Evolutionary conservation across 2,329 filamentous ascomycete genomes (phyloP).

Genomic region (Proliferodiscus dingleyae): DNA sequence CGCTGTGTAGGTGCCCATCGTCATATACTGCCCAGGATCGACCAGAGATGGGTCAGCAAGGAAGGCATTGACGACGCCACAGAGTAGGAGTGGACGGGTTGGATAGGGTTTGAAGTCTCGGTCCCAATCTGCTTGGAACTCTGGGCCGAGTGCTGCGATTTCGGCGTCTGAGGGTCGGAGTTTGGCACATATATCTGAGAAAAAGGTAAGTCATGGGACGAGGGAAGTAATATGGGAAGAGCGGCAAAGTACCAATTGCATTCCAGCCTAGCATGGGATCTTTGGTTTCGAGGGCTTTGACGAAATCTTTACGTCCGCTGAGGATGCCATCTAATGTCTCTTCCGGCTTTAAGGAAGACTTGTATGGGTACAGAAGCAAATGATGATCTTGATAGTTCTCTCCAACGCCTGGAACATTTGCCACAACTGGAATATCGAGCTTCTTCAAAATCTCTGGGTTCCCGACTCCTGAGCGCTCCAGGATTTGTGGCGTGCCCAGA

Average conservation of each 20-base stretch:
- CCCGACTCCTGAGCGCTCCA: constrained; percentile 61
- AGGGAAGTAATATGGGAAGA: background rate
- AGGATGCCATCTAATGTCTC: constrained; percentile 52
- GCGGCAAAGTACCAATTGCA: constrained; percentile 33
- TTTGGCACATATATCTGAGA: constrained; percentile 47
- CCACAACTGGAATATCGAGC: constrained; percentile 41
- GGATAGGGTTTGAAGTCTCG: constrained; percentile 42
- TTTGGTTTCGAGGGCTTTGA: constrained; percentile 41
- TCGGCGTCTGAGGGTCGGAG: constrained; percentile 52
- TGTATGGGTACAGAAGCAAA: constrained; percentile 49
- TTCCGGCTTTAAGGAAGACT: constrained; percentile 37
- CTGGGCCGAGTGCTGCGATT: constrained; percentile 46
- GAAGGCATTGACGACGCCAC: constrained; percentile 45
- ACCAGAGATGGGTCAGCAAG: constrained; percentile 39
- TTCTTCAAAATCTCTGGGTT: constrained; percentile 42
- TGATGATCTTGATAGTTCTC: constrained; percentile 53
- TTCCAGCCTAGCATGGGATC: constrained; percentile 54
- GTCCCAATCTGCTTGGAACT: constrained; percentile 51
- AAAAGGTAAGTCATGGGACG: background rate
- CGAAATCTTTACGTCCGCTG: constrained; percentile 42
- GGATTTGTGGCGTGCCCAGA: constrained; percentile 38
- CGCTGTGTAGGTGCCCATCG: constrained; percentile 47
- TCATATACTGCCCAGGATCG: constrained; percentile 45
- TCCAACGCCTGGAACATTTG: constrained; percentile 48
- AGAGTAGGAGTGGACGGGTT: constrained; percentile 41